phyloP scores from a whole-genome alignment of 768 basidiomycete genomes.

The Dentipellis fragilis region DNA sequence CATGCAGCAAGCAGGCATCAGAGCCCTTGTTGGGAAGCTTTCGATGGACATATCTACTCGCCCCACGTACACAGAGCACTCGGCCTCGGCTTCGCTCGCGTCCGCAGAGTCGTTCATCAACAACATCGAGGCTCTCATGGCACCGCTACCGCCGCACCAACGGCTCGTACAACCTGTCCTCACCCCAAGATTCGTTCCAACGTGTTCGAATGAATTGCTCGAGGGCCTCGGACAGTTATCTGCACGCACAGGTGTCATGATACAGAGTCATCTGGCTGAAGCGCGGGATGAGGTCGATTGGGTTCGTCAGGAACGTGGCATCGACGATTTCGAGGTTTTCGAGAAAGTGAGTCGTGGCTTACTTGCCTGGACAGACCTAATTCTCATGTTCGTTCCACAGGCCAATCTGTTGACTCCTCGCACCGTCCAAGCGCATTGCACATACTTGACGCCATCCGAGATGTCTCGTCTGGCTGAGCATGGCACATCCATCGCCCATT shows the following conservation, averaged over 20 bases:
- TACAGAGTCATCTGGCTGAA: too few species aligned
- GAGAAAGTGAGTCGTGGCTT: too few species aligned
- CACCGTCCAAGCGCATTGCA: background rate
- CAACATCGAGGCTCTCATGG: slow-evolving; percentile 32
- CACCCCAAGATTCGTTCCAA: slow-evolving; percentile 86
- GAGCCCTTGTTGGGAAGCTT: slow-evolving; percentile 83
- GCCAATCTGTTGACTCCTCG: background rate
- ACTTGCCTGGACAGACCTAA: too few species aligned
- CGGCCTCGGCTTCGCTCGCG: slow-evolving; percentile 35
- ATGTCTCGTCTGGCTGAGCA: background rate
- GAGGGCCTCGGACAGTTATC: slow-evolving; percentile 50
- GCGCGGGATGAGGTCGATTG: too few species aligned
- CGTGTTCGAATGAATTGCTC: slow-evolving; percentile 69
- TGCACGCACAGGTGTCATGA: slow-evolving; percentile 20
- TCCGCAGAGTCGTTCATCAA: slow-evolving; percentile 50
- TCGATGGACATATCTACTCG: slow-evolving; percentile 80
- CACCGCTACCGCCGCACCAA: slow-evolving; percentile 30
- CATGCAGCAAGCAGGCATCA: slow-evolving; percentile 62
- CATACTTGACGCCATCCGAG: background rate
- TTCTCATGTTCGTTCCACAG: background rate
- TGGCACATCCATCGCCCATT: too few species aligned
- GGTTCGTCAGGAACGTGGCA: too few species aligned
- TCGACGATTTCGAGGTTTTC: too few species aligned
- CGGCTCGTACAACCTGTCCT: slow-evolving; percentile 71
- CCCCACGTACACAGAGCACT: slow-evolving; percentile 60